These are phyloP conservation scores for Cladosporium halotolerans DNA, from an alignment of 2,329 filamentous ascomycete species.

Conservation along the genomic window DNA sequence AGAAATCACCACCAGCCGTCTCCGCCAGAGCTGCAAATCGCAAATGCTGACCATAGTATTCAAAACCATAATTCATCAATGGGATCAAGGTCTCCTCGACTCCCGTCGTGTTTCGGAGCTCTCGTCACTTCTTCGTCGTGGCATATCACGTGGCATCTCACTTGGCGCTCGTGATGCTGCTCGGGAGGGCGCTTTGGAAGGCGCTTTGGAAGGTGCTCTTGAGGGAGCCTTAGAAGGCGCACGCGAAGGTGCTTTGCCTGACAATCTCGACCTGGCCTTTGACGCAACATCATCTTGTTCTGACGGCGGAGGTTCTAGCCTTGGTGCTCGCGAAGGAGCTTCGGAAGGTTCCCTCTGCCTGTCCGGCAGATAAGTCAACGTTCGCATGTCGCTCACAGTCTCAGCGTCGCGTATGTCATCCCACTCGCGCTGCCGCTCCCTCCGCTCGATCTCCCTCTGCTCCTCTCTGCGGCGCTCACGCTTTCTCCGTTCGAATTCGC, in stretches of 20 bases:
- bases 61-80: no score
- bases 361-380: constrained; percentile 8
- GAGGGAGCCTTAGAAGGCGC: constrained; percentile 4
- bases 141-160: neutral
- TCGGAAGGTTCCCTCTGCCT: constrained; percentile 9
- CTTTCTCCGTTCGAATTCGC: constrained; percentile 12
- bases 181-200: neutral
- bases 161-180: neutral
- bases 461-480: constrained; percentile 12
- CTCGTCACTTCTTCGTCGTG: neutral
- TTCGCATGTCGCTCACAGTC: constrained; percentile 10
- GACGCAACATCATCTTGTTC: constrained; percentile 6
- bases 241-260: neutral
- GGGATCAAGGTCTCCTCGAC: neutral
- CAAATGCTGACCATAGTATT: no score
- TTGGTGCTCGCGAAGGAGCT: constrained; percentile 4
- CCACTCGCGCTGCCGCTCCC: constrained; percentile 3
- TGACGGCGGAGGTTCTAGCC: neutral
- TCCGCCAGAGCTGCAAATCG: no score
- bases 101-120: constrained; percentile 6
- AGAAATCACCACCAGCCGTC: no score
- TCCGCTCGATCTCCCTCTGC: constrained; percentile 6
- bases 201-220: neutral
- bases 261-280: constrained; percentile 1
- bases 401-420: constrained; percentile 5